These are phyloP conservation scores for Botryosphaeria agaves DNA, from an alignment of 2,329 filamentous ascomycete genomes.

Conservation along the genomic window DNA sequence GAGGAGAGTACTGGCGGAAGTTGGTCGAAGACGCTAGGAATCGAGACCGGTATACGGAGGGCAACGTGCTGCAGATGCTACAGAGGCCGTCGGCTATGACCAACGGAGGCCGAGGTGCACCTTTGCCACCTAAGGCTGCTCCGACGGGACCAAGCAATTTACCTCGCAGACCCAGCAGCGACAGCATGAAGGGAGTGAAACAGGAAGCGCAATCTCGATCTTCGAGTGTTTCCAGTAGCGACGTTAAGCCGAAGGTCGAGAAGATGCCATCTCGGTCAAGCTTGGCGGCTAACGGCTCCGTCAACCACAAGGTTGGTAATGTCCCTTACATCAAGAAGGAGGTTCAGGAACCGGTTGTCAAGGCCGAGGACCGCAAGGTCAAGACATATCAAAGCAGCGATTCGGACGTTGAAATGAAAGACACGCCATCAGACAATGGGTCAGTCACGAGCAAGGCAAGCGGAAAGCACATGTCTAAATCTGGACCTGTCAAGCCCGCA, in stretches of 20 bases:
- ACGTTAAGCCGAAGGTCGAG: too few relatives aligned
- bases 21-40: conserved; percentile 66
- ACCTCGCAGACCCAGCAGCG: conserved; percentile 8
- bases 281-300: too few relatives aligned
- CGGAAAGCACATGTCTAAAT: not conserved
- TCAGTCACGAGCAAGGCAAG: not conserved
- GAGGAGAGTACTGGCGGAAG: conserved; percentile 81
- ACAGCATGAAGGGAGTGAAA: too few relatives aligned
- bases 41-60: conserved; percentile 61
- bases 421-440: conserved; percentile 2
- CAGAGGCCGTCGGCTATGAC: conserved; percentile 34
- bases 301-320: too few relatives aligned
- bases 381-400: too few relatives aligned
- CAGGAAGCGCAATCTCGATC: too few relatives aligned
- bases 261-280: too few relatives aligned
- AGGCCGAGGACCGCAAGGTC: not conserved
- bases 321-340: not conserved
- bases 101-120: too few relatives aligned
- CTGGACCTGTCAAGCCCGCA: not conserved
- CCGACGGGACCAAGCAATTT: too few relatives aligned
- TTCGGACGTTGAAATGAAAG: conserved; percentile 6
- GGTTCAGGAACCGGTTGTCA: not conserved
- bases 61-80: conserved; percentile 37
- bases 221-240: too few relatives aligned
- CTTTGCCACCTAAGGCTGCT: too few relatives aligned